Evolutionary conservation across 2,329 filamentous ascomycete genomes (phyloP).

Genomic region (Clonostachys byssicola): DNA sequence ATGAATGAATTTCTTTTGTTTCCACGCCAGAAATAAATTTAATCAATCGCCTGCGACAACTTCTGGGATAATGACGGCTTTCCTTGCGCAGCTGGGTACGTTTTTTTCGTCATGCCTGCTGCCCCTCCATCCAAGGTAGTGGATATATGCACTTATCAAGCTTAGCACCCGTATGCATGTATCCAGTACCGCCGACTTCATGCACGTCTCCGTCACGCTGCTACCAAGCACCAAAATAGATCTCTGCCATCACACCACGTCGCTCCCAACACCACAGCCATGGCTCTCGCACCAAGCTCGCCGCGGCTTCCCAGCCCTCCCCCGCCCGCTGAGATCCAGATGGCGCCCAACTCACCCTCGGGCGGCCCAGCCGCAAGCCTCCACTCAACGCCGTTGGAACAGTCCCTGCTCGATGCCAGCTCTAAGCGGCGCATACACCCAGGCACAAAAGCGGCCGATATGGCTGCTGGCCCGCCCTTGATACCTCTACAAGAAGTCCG

Average conservation of each 20-base stretch:
- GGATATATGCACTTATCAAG: conserved; percentile 14
- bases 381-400: conserved; percentile 59
- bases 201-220: neutral
- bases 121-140: neutral
- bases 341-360: conserved; percentile 72
- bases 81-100: neutral
- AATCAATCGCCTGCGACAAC: neutral
- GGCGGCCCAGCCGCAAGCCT: conserved; percentile 48
- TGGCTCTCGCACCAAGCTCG: conserved; percentile 68
- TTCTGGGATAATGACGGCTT: no score
- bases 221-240: neutral
- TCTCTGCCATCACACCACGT: neutral
- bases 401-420: conserved; percentile 64
- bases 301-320: conserved; percentile 93
- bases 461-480: conserved; percentile 87
- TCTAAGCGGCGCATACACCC: conserved; percentile 83
- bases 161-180: conserved; percentile 1
- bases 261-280: conserved; percentile 17
- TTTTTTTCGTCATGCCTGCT: neutral
- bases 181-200: neutral
- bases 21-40: conserved; percentile 1
- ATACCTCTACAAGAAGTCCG: conserved; percentile 79
- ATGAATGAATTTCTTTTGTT: neutral
- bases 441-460: conserved; percentile 86
- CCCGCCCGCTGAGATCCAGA: conserved; percentile 90